Percentiles rank a stretch among this genome's conserved stretches.
Conservation (phyloP, 331 rosid genomes). For the Arachis monticola region DNA sequence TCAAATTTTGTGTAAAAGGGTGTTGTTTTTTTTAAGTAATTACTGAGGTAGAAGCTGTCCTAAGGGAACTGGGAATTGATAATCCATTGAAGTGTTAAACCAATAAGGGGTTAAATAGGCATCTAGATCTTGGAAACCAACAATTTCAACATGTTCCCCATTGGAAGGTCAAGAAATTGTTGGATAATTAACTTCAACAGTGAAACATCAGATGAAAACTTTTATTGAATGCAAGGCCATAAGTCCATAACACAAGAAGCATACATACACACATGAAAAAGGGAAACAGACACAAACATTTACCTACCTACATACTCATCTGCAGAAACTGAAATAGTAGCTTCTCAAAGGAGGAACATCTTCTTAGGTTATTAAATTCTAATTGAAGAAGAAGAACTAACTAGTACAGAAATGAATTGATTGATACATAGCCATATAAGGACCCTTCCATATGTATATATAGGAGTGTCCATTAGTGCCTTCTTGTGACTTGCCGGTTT, state of each 20-base stretch:
- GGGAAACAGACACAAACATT: background rate
- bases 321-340: slow-evolving; percentile 40
- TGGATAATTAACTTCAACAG: background rate
- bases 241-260: slow-evolving; percentile 29
- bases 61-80: too few species aligned
- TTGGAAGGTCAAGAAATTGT: slow-evolving; percentile 17
- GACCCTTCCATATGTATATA: slow-evolving; percentile 34
- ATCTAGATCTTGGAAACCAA: too few species aligned
- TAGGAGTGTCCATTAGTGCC: slow-evolving; percentile 64
- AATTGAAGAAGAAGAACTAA: background rate
- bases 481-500: slow-evolving; percentile 92
- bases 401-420: slow-evolving; percentile 10
- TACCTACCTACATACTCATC: slow-evolving; percentile 37
- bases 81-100: too few species aligned
- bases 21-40: too few species aligned
- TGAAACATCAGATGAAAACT: background rate
- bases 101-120: background rate
- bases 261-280: slow-evolving; percentile 7
- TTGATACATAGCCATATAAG: slow-evolving; percentile 40
- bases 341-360: slow-evolving; percentile 34
- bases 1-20: too few species aligned
- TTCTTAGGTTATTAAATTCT: slow-evolving; percentile 45
- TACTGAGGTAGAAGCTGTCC: too few species aligned
- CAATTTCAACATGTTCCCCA: slow-evolving; percentile 9
- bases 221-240: slow-evolving; percentile 36